phyloP scores from a whole-genome alignment of 148 eudicot genomes.

The Vaccinium darrowii region DNA sequence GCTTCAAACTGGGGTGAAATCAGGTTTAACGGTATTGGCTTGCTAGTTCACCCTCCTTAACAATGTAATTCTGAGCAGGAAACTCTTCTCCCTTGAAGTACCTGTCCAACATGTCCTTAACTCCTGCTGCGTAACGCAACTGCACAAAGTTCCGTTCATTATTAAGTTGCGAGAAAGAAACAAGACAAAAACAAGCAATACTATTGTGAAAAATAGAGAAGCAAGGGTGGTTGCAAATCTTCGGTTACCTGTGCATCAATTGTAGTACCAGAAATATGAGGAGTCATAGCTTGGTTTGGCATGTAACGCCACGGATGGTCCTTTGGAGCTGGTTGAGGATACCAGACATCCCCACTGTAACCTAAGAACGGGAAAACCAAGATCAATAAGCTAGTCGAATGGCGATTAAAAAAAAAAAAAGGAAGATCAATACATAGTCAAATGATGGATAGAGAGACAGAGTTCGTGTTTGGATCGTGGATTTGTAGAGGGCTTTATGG shows the following conservation, averaged over 20 bases:
- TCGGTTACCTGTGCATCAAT: slow-evolving; percentile 85
- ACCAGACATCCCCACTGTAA: slow-evolving; percentile 97
- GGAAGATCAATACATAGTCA: too few relatives aligned
- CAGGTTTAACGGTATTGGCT: slow-evolving; percentile 65
- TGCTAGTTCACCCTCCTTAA: slow-evolving; percentile 92
- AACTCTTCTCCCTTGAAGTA: slow-evolving; percentile 98
- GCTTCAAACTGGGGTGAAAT: background rate
- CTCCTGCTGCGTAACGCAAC: slow-evolving; percentile 95
- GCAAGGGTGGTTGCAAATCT: too few relatives aligned
- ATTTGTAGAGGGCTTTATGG: too few relatives aligned
- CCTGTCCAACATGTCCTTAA: slow-evolving; percentile 87
- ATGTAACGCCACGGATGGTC: slow-evolving; percentile 98
- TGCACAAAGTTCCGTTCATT: slow-evolving; percentile 30
- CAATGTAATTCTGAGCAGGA: slow-evolving; percentile 79
- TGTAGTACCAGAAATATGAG: slow-evolving; percentile 94
- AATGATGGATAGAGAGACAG: background rate
- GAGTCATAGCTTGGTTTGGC: slow-evolving; percentile 99
- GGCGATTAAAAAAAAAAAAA: too few relatives aligned
- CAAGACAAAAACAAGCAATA: background rate
- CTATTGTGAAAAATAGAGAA: background rate
- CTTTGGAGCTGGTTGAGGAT: slow-evolving; percentile 96
- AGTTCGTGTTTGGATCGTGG: too few relatives aligned
- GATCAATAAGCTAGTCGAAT: background rate
- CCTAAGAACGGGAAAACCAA: slow-evolving; percentile 36
- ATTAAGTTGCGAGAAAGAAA: background rate